Evolutionary conservation across 352 stramenopile species (phyloP), one percentile per base, ranked within the genome.

Genomic region (Peronospora tabacina): DNA sequence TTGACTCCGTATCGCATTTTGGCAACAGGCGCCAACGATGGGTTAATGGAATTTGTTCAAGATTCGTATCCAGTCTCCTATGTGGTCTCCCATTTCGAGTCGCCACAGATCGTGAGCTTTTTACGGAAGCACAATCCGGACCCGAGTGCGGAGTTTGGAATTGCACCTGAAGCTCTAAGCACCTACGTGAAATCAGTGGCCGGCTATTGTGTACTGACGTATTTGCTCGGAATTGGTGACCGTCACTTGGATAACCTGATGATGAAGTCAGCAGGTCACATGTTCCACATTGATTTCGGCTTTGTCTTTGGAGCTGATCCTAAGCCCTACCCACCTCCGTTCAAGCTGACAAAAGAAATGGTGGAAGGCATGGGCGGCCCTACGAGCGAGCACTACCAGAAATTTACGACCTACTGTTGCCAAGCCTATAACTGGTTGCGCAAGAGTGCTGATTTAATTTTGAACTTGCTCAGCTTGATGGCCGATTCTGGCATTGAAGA

Each of bases 281-380:
- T 99, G 36, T 99, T 99, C 73, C 97, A 99, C 66, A 99, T 99
- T 68, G 97, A 98, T 73, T 99, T 99, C 71, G 95, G 96, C 24
- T 99, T 98, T 68, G 98, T 99, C 52, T 98, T 99, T 59, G 97
- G 97, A 36, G 81, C 90, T 24, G 97, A 99, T 58, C 96, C 97
- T 0, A 99, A 99, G 67, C 95, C 96, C 9, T 90, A 98, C 42
- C 95, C 96, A n/a, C 95, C 96, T 26, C 94, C 94, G 19, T 99
- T 99, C 63, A 95, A 98, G 37, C 72, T 99, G 22, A 99, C 96
- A 2, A 96, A 96, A 35, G 75, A 95, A 73, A 98, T 98, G 94
- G 91, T 98, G 1, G 94, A 98, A 72, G 94, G 92, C 16, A 97
- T 98, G 90, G 93, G 93, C n/a, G 92, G 92, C 0, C 69, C 76